Evolutionary conservation across 345 rosid genomes (phyloP).

Genomic region (Populus alba): DNA sequence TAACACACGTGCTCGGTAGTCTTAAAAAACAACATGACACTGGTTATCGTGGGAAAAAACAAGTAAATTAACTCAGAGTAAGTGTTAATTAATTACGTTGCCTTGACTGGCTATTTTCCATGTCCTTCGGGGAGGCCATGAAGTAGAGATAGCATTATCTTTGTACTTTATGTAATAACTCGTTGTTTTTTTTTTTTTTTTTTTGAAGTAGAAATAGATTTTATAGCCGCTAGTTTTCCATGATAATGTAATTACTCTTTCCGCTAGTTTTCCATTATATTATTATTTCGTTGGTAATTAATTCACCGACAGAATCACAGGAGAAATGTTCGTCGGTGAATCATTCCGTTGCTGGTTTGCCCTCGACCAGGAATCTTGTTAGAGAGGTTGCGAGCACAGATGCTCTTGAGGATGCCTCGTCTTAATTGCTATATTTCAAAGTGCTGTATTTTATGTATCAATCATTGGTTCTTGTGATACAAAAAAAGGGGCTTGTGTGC

Average conservation of each 20-base stretch:
- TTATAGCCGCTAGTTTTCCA: neutral
- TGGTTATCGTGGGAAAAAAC: too few relatives aligned
- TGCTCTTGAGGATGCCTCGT: conserved; percentile 37
- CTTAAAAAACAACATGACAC: too few relatives aligned
- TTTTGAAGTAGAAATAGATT: neutral
- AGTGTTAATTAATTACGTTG: too few relatives aligned
- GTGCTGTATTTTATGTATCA: neutral
- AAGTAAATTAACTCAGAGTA: too few relatives aligned
- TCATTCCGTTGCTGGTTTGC: conserved; percentile 57
- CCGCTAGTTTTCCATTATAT: too few relatives aligned
- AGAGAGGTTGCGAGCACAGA: conserved; percentile 41
- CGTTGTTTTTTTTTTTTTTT: too few relatives aligned
- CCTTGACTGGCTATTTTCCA: too few relatives aligned
- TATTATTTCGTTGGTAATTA: too few relatives aligned
- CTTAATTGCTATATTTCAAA: neutral
- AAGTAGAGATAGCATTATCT: neutral
- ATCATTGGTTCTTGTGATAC: neutral
- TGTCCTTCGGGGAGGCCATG: too few relatives aligned
- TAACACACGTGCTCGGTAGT: too few relatives aligned
- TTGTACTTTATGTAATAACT: neutral
- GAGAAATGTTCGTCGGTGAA: too few relatives aligned
- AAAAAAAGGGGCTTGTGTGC: neutral
- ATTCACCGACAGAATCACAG: too few relatives aligned
- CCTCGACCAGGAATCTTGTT: conserved; percentile 73
- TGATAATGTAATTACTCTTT: neutral